Evolutionary conservation across 306 rosid species (phyloP).

Genomic region (Cyamopsis tetragonoloba): DNA sequence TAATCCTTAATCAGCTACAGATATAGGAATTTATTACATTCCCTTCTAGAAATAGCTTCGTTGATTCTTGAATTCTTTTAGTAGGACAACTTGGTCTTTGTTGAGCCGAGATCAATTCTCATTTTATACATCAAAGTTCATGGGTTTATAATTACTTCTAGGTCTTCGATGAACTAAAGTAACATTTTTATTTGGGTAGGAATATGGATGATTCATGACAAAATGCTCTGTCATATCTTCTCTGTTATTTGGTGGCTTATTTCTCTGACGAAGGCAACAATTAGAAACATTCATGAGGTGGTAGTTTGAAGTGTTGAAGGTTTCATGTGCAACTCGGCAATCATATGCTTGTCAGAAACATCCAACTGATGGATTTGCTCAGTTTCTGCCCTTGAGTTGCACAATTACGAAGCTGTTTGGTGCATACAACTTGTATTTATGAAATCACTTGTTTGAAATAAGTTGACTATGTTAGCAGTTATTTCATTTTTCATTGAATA

Average conservation of each 20-base stretch:
- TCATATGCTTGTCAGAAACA: background rate
- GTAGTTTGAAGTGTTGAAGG: background rate
- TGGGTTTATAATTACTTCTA: background rate
- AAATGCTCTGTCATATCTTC: conserved; percentile 14
- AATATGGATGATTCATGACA: conserved; percentile 27
- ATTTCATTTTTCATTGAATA: background rate
- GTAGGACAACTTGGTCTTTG: background rate
- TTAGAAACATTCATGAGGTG: background rate
- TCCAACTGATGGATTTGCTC: background rate
- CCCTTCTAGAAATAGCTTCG: background rate
- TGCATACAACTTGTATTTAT: background rate
- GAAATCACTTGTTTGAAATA: too few species aligned
- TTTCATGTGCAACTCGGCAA: background rate
- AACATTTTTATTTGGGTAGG: conserved; percentile 20
- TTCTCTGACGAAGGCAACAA: conserved; percentile 9
- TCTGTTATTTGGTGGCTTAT: conserved; percentile 15
- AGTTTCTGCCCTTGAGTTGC: background rate
- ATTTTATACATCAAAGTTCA: background rate
- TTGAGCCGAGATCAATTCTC: background rate
- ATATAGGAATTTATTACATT: background rate
- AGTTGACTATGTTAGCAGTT: background rate
- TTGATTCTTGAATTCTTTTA: background rate
- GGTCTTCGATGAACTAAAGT: conserved; percentile 19
- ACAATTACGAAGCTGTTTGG: background rate
- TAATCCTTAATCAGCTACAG: background rate